Evolutionary conservation across 495 filamentous ascomycete genomes (phyloP), one percentile per base, ranked within the genome.

Genomic region (Ramalina intermedia): DNA sequence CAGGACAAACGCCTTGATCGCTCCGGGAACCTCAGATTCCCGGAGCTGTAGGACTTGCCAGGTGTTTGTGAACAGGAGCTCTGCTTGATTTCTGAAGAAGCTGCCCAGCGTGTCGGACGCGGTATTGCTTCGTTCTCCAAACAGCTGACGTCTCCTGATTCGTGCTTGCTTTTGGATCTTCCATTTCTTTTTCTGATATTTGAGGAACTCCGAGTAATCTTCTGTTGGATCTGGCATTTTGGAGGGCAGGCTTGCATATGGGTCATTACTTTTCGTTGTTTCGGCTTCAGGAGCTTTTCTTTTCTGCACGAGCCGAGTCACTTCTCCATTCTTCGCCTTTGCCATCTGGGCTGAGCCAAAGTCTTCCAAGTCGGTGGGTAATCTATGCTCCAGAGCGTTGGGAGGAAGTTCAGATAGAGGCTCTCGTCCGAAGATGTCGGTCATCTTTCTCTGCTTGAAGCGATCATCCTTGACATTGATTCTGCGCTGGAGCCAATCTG

Each of bases 121-220:
- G 40, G 75, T 69, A 52, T 76, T 80, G 11, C 73, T 74, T 41
- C 84, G 81, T 54, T 99, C 90, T 29, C 91, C 91, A 58, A 96
- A 99, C 3, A 96, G 70, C 59, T 99, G 91, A 38, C 89, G 77
- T 41, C 91, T 76, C 11, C 91, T 82, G 56, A 82, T 74, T 37
- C 90, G 77, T 37, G 91, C 89, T 63, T 94, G 85, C 58, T 86
- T 93, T 62, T 99, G 91, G 24, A 99, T 84, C 66, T 87, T 95
- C 91, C 91, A 99, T 62, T 99, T 99, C 66, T 87, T 78, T 65
- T 99, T 99, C 60, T 99, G 91, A 58, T 99, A 99, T 60, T 82
- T 74, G 41, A 99, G 66, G 69, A 94, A 99, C 0, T 78, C 87
- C 20, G 74, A 66, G 51, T 99, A 99, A 64, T 99, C 86, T 38